Base-by-base conservation (phyloP, 306 rosid genomes). In the Prunus mira region DNA sequence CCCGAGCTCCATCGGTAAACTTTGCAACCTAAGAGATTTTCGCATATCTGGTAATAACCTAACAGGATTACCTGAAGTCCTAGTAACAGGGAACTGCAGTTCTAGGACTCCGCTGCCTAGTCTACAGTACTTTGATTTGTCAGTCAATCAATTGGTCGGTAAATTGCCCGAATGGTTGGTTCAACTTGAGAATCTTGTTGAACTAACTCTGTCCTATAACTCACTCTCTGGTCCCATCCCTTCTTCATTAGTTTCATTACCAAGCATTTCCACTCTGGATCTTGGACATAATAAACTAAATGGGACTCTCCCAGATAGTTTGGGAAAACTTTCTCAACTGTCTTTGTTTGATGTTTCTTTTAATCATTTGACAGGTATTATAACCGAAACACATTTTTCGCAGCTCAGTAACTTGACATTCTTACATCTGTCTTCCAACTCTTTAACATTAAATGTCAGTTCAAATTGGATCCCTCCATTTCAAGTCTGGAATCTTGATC, bases 381-480 rank as follows among this genome's bases (percentile, higher is more conserved):
- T 88, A 20, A 75, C 76, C 20, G 86, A 88, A 73, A 20, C 67
- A 46, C 88, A 86, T 66, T 84, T 88, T 65, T 67, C 27, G 34
- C 71, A 75, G 41, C 62, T 78, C 49, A 49, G 57, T 51, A 69
- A 80, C 57, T 27, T 88, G 73, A 43, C 9, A 46, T 0, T 5
- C 24, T 50, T 82, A 24, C 0, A 0, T 9, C 27, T 88, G 46
- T 77, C 83, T 25, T 82, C 71, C 34, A 88, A 82, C 77, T 86
- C 92, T 38, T 69, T 86, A 12, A 60, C 19, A 43, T 18, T 84
- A 17, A 82, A 75, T 25, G 50, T 84, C 57, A 80, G 75, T 52
- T 76, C 81, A 9, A 60, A 78, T 64, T 80, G 92, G 92, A 13
- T 61, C 10, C 86, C 87, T 17, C 84, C 83, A n/a, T 86, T 86